phyloP scores from a whole-genome alignment of 345 rosid species.

The Syzygium aromaticum region DNA sequence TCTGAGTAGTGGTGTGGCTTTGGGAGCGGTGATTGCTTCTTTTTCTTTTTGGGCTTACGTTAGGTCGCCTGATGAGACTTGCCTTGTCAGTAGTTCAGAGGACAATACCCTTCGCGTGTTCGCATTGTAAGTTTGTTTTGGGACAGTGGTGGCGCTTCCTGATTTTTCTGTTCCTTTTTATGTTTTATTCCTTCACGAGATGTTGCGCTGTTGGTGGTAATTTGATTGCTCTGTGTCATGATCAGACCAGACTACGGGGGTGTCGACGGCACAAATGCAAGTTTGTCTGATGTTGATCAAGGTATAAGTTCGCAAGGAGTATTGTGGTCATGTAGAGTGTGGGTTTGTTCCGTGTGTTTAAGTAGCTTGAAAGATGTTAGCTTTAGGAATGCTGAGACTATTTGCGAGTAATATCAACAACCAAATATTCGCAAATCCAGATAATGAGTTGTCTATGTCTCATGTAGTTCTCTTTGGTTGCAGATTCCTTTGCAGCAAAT shows the following conservation, averaged over 20 bases:
- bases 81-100: constrained; percentile 73
- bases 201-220: neutral
- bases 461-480: constrained; percentile 3
- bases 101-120: constrained; percentile 71
- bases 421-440: neutral
- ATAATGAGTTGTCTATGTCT: neutral
- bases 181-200: neutral
- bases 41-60: neutral
- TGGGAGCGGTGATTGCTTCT: neutral
- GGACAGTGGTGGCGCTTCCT: neutral
- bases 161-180: neutral
- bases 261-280: constrained; percentile 6
- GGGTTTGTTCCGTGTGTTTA: too few species aligned
- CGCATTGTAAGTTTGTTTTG: constrained; percentile 38
- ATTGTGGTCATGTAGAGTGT: neutral
- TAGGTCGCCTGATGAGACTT: constrained; percentile 97
- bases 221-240: neutral
- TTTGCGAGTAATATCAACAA: neutral
- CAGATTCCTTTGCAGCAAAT: constrained; percentile 72
- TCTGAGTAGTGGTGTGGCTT: neutral
- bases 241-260: constrained; percentile 43
- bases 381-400: neutral
- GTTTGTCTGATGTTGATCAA: constrained; percentile 14
- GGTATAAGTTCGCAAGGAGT: neutral
- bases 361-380: neutral